Evolutionary conservation across 2,329 filamentous ascomycete species (phyloP).

Genomic region (Fusarium acutatum): DNA sequence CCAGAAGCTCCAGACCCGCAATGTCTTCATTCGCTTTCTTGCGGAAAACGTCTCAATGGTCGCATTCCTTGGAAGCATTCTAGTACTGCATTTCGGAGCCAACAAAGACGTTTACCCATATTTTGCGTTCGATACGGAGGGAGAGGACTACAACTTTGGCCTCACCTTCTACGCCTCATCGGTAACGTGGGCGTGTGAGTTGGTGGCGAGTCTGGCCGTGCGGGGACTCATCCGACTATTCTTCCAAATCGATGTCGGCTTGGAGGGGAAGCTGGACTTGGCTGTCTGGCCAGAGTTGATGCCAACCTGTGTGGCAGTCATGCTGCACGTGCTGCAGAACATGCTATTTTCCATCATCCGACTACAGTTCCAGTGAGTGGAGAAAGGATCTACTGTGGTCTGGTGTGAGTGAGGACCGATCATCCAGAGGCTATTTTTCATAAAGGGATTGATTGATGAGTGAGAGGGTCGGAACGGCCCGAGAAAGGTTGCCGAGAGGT

Average conservation of each 20-base stretch:
- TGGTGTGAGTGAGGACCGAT: not conserved
- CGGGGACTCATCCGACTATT: constrained; percentile 65
- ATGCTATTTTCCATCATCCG: constrained; percentile 77
- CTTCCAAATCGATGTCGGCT: constrained; percentile 69
- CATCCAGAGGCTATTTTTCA: not conserved
- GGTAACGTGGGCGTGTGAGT: constrained; percentile 74
- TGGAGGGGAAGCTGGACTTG: constrained; percentile 71
- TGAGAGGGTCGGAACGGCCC: constrained; percentile 38
- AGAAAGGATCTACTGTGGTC: constrained; percentile 4
- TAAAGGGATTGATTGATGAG: constrained; percentile 3
- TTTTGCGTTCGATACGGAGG: constrained; percentile 66
- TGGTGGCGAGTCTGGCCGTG: constrained; percentile 68
- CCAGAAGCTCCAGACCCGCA: constrained; percentile 71
- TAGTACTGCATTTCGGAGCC: constrained; percentile 71
- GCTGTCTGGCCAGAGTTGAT: constrained; percentile 73
- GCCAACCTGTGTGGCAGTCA: constrained; percentile 71
- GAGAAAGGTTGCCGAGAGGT: constrained; percentile 24
- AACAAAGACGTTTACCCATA: constrained; percentile 76
- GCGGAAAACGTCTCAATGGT: constrained; percentile 75
- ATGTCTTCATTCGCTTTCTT: constrained; percentile 73
- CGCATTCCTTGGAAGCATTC: constrained; percentile 71
- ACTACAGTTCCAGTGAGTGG: constrained; percentile 61
- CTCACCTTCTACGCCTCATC: constrained; percentile 70
- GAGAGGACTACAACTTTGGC: constrained; percentile 66
- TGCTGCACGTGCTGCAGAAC: constrained; percentile 75